phyloP scores from a whole-genome alignment of 306 rosid species.

The Vigna angularis region DNA sequence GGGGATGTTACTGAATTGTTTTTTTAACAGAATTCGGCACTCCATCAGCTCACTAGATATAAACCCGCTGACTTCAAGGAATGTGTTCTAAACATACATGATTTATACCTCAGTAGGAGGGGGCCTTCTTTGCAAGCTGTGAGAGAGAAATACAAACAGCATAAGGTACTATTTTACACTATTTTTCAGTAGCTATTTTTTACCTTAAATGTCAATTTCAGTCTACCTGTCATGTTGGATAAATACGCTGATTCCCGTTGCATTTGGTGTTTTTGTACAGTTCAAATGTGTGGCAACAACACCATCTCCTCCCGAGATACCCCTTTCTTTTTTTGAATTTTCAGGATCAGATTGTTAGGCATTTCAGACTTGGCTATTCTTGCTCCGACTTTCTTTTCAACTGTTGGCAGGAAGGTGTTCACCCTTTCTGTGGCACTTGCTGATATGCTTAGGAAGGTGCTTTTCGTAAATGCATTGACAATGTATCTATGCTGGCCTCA shows the following conservation, averaged over 20 bases:
- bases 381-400: slow-evolving; percentile 34
- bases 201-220: background rate
- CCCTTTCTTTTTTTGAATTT: slow-evolving; percentile 63
- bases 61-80: slow-evolving; percentile 65
- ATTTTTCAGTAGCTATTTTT: background rate
- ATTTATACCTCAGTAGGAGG: slow-evolving; percentile 74
- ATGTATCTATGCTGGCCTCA: slow-evolving; percentile 26
- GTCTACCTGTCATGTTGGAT: slow-evolving; percentile 7
- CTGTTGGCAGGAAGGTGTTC: slow-evolving; percentile 12
- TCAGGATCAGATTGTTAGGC: slow-evolving; percentile 42
- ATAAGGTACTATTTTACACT: slow-evolving; percentile 59
- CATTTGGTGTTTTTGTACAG: slow-evolving; percentile 55
- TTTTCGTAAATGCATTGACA: slow-evolving; percentile 39
- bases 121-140: slow-evolving; percentile 66
- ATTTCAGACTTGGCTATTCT: slow-evolving; percentile 25
- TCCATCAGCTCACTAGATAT: slow-evolving; percentile 65
- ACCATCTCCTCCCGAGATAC: slow-evolving; percentile 89
- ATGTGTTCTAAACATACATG: slow-evolving; percentile 66
- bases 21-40: slow-evolving; percentile 50
- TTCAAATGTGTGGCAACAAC: slow-evolving; percentile 78
- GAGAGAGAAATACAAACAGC: slow-evolving; percentile 82
- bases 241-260: slow-evolving; percentile 31
- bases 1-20: slow-evolving; percentile 16
- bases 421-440: slow-evolving; percentile 16
- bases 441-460: slow-evolving; percentile 20